phyloP scores from a whole-genome alignment of 2,329 filamentous ascomycete species.

The Grosmannia penicillata region DNA sequence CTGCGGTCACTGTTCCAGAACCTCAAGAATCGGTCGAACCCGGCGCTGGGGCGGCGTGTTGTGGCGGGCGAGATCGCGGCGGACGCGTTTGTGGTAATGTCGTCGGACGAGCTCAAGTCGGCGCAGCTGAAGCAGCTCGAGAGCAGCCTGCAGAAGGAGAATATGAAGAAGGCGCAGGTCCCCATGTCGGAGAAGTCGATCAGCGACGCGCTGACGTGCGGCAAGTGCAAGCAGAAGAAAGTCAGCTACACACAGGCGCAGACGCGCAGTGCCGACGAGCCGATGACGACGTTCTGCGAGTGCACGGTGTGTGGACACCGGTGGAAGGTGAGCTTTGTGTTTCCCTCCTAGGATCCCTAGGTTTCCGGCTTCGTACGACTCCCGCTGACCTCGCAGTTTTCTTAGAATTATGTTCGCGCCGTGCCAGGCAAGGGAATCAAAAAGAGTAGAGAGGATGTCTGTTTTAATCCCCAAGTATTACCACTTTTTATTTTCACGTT shows the following conservation, averaged over 20 bases:
- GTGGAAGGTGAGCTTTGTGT: conserved; percentile 59
- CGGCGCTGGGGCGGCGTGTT: conserved; percentile 60
- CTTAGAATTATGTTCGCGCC: too few relatives aligned
- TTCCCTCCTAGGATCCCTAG: neutral
- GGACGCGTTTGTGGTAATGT: conserved; percentile 70
- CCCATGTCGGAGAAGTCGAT: conserved; percentile 85
- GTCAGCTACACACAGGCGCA: conserved; percentile 95
- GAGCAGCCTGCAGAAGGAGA: conserved; percentile 66
- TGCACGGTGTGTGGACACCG: conserved; percentile 55
- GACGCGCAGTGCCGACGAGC: conserved; percentile 89
- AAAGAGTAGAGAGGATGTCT: too few relatives aligned
- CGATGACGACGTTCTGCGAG: conserved; percentile 66
- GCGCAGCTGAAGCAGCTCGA: conserved; percentile 67
- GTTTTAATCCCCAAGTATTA: too few relatives aligned
- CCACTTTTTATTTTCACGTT: neutral
- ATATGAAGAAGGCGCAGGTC: conserved; percentile 95
- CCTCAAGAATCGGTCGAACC: conserved; percentile 83
- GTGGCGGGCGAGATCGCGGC: conserved; percentile 58
- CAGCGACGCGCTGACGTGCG: conserved; percentile 73
- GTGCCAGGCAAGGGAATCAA: too few relatives aligned
- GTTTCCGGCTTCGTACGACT: too few relatives aligned
- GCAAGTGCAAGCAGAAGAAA: conserved; percentile 84
- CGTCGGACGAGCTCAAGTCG: conserved; percentile 80
- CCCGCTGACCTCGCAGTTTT: too few relatives aligned
- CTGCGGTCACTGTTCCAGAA: conserved; percentile 89